Evolutionary conservation across 2,329 filamentous ascomycete species (phyloP).

Genomic region (Botryotinia calthae): DNA sequence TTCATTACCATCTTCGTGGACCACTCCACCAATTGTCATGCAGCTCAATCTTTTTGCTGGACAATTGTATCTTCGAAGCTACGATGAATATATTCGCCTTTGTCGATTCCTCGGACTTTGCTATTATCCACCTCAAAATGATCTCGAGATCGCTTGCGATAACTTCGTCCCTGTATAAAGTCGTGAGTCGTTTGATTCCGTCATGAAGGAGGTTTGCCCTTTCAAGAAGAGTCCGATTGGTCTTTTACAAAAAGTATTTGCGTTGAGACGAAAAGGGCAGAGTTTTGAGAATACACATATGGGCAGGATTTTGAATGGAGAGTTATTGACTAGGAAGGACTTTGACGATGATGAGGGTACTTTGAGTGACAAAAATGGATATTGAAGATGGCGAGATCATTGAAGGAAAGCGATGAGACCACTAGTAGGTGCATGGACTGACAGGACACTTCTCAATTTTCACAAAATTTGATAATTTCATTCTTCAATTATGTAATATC

Average conservation of each 20-base stretch:
- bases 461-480: too few relatives aligned
- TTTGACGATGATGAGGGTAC: background rate
- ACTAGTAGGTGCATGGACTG: too few relatives aligned
- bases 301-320: conserved; percentile 44
- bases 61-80: conserved; percentile 59
- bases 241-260: conserved; percentile 43
- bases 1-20: too few relatives aligned
- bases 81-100: conserved; percentile 51
- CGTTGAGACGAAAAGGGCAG: conserved; percentile 40
- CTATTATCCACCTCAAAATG: conserved; percentile 26
- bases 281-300: conserved; percentile 46
- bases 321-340: conserved; percentile 30
- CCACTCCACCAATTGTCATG: conserved; percentile 39
- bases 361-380: background rate
- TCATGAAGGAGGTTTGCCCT: conserved; percentile 23
- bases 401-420: too few relatives aligned
- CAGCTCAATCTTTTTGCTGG: conserved; percentile 67
- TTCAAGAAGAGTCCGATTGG: conserved; percentile 44
- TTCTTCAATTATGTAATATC: too few relatives aligned
- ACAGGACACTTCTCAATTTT: too few relatives aligned
- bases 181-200: conserved; percentile 13
- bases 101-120: conserved; percentile 54
- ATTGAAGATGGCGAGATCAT: background rate
- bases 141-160: conserved; percentile 34
- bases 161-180: conserved; percentile 37